Conservation (phyloP, 2,329 filamentous ascomycete species). For the Pyrenochaeta sp. region DNA sequence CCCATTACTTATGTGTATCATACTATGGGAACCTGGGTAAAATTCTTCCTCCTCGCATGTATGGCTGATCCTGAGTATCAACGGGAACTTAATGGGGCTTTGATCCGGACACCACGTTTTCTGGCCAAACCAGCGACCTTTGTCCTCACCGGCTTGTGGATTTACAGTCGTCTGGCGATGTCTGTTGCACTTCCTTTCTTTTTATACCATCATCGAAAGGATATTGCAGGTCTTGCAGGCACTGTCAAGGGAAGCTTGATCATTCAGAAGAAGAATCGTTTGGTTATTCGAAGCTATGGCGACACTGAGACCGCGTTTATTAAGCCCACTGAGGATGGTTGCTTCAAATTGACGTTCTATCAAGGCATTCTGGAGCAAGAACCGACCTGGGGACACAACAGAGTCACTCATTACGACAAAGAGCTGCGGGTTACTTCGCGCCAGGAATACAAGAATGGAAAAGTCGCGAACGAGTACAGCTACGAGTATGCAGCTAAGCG, state of each 20-base stretch:
- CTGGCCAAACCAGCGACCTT: constrained; percentile 50
- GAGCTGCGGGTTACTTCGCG: constrained; percentile 55
- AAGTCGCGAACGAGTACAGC: constrained; percentile 56
- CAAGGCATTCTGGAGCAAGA: constrained; percentile 52
- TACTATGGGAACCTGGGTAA: constrained; percentile 52
- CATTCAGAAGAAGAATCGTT: constrained; percentile 55
- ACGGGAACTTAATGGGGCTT: constrained; percentile 57
- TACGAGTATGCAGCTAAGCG: constrained; percentile 55
- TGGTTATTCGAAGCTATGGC: constrained; percentile 57
- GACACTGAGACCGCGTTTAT: constrained; percentile 60
- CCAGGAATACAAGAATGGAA: constrained; percentile 55
- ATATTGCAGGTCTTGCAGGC: constrained; percentile 56
- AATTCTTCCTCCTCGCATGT: constrained; percentile 59
- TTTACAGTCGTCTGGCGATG: constrained; percentile 56
- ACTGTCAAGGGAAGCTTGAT: constrained; percentile 60
- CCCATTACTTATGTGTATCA: constrained; percentile 54
- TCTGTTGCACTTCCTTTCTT: constrained; percentile 56
- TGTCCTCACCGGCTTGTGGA: constrained; percentile 58
- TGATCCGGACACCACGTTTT: constrained; percentile 44
- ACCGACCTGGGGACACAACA: constrained; percentile 53
- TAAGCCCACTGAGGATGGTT: constrained; percentile 45
- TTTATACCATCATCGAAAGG: constrained; percentile 58
- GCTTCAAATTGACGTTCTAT: constrained; percentile 49
- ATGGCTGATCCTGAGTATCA: constrained; percentile 62
- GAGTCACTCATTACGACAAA: constrained; percentile 58